Evolutionary conservation across 2,329 filamentous ascomycete species (phyloP).

Genomic region (Colletotrichum eremochloae): DNA sequence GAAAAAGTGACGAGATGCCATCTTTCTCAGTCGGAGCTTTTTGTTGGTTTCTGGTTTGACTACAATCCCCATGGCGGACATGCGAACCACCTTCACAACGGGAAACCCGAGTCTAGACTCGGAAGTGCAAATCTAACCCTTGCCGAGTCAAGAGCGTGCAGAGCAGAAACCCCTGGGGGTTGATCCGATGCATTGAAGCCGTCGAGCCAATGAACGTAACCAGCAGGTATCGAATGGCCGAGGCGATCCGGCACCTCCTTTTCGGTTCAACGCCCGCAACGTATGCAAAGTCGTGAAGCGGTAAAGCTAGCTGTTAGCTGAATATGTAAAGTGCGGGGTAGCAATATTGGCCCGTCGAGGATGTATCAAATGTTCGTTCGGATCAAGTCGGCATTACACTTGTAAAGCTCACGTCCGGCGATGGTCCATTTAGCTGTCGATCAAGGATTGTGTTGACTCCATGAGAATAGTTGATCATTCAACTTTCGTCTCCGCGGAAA

Average conservation of each 20-base stretch:
- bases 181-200: neutral
- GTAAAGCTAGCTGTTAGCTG: neutral
- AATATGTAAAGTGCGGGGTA: neutral
- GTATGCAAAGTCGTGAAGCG: neutral
- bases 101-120: neutral
- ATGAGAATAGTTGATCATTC: too few relatives aligned
- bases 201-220: neutral
- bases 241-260: neutral
- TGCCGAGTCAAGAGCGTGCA: neutral
- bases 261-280: neutral
- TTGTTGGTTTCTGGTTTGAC: neutral
- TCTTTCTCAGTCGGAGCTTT: neutral
- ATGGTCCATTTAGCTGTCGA: neutral
- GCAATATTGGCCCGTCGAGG: neutral
- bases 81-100: neutral
- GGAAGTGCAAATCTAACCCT: neutral
- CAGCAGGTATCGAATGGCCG: neutral
- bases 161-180: neutral
- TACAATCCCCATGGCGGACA: neutral
- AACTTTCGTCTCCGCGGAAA: neutral
- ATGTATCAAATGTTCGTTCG: neutral
- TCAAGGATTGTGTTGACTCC: neutral
- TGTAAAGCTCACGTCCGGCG: neutral
- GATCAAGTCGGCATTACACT: neutral
- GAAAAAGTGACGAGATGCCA: neutral